These are phyloP conservation scores for Verbena officinalis DNA, from an alignment of 257 asterid species.

Conservation along the genomic window DNA sequence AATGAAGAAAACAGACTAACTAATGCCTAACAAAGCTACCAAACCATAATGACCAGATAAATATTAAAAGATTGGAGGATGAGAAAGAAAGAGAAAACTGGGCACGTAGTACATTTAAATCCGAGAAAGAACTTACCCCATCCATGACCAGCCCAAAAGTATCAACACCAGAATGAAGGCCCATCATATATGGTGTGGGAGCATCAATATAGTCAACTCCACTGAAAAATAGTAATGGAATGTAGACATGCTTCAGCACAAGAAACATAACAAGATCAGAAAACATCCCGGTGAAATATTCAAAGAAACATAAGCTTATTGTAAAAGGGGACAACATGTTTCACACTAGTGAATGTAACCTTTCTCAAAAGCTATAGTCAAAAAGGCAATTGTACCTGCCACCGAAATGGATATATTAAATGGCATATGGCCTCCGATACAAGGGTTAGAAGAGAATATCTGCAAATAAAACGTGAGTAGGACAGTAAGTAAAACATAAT, in stretches of 20 bases:
- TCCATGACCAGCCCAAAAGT: constrained; percentile 91
- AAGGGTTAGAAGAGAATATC: constrained; percentile 93
- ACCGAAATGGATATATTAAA: constrained; percentile 94
- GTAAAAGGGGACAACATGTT: constrained; percentile 23
- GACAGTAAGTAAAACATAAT: constrained; percentile 15
- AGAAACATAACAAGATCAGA: constrained; percentile 62
- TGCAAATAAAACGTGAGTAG: constrained; percentile 40
- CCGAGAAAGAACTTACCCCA: constrained; percentile 76
- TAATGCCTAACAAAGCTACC: constrained; percentile 4
- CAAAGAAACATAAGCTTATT: constrained; percentile 32
- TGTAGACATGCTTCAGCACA: constrained; percentile 99
- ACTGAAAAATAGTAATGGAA: constrained; percentile 98
- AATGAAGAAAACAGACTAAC: constrained; percentile 9
- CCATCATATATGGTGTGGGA: constrained; percentile 99
- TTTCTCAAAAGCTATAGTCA: constrained; percentile 25
- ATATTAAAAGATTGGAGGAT: background rate
- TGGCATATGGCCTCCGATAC: constrained; percentile 98
- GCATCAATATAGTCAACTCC: constrained; percentile 99
- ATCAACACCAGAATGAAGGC: constrained; percentile 98
- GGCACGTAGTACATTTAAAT: constrained; percentile 13
- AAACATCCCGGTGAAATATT: constrained; percentile 35
- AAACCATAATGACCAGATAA: constrained; percentile 1
- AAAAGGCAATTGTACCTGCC: constrained; percentile 74
- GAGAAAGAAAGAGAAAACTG: constrained; percentile 19
- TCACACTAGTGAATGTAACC: constrained; percentile 17